Conservation (phyloP, 2,329 filamentous ascomycete genomes). For the Cordyceps militaris region DNA sequence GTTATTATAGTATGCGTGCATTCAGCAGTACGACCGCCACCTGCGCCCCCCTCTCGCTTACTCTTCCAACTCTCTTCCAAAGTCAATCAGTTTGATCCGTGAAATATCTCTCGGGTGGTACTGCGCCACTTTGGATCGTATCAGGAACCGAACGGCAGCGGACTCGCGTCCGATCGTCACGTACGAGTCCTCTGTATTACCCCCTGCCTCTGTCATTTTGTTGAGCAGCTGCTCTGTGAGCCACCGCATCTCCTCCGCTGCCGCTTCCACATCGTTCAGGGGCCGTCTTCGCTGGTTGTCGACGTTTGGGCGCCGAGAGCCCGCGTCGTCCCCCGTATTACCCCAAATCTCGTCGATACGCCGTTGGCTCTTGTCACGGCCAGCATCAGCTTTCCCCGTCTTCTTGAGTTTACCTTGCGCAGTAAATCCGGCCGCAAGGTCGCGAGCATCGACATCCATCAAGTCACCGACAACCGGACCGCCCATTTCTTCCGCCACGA, state of each 20-base stretch:
- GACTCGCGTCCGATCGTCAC: slow-evolving; percentile 53
- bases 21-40: not conserved
- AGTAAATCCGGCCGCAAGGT: slow-evolving; percentile 53
- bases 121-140: slow-evolving; percentile 58
- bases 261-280: slow-evolving; percentile 43
- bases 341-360: slow-evolving; percentile 61
- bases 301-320: slow-evolving; percentile 10
- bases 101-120: slow-evolving; percentile 59
- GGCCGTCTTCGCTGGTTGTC: slow-evolving; percentile 15
- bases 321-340: slow-evolving; percentile 17
- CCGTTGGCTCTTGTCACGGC: slow-evolving; percentile 47
- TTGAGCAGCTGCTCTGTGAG: slow-evolving; percentile 57
- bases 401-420: slow-evolving; percentile 51
- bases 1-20: not conserved
- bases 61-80: slow-evolving; percentile 55
- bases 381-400: slow-evolving; percentile 24
- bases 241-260: slow-evolving; percentile 50
- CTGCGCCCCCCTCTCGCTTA: slow-evolving; percentile 22
- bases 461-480: slow-evolving; percentile 75
- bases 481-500: slow-evolving; percentile 77
- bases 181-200: slow-evolving; percentile 50
- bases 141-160: slow-evolving; percentile 55
- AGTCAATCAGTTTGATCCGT: slow-evolving; percentile 53
- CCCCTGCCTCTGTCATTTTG: slow-evolving; percentile 45
- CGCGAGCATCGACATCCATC: slow-evolving; percentile 55